Evolutionary conservation across 163 green algal genomes (phyloP), one percentile per base, ranked within the genome.

Genomic region (Scenedesmus sp.): DNA sequence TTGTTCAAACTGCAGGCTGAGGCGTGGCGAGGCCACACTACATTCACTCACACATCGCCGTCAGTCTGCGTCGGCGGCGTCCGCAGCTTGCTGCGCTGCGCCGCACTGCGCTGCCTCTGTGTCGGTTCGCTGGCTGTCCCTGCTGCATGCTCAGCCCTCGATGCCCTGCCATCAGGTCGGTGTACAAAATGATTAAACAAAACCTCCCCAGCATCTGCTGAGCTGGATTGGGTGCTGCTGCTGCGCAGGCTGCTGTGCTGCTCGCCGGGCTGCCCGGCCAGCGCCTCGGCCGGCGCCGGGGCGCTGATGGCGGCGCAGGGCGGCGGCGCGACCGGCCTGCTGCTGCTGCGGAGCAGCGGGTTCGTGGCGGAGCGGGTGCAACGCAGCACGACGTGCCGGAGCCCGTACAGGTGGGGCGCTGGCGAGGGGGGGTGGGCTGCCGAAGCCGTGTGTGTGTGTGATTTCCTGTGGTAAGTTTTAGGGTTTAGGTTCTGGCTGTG

Each of bases 201-300:
- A 72, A 6, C 9, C 26, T 73, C 61, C 7, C 13, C 35, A 10
- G 49, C 53, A 65, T 24, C 37, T 30, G 80, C 80, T 85, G 80
- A n/a, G n/a, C n/a, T n/a, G n/a, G n/a, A n/a, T n/a, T n/a, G n/a
- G n/a, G n/a, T n/a, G n/a, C n/a, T 72, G 10, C 42, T 65, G 79
- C 30, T 78, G 65, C 42, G 56, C 83, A 88, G 83, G 83, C 49
- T 81, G 33, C 42, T 88, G 53, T 88, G 83, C 59, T 81, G 51
- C 20, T 70, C 43, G 26, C 79, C 22, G 9, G 42, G 43, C 24
- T 40, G 79, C 43, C 42, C 43, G 37, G 79, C 79, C 1, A 68
- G 24, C 5, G 24, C 24, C 7, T 68, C 79, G 2, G 9, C 24
- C 18, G 26, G 42, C 3, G 26, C 42, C 0, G 37, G 6, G 4